Base-by-base conservation (phyloP, 352 stramenopile genomes). In the Globisporangium apiculatum region DNA sequence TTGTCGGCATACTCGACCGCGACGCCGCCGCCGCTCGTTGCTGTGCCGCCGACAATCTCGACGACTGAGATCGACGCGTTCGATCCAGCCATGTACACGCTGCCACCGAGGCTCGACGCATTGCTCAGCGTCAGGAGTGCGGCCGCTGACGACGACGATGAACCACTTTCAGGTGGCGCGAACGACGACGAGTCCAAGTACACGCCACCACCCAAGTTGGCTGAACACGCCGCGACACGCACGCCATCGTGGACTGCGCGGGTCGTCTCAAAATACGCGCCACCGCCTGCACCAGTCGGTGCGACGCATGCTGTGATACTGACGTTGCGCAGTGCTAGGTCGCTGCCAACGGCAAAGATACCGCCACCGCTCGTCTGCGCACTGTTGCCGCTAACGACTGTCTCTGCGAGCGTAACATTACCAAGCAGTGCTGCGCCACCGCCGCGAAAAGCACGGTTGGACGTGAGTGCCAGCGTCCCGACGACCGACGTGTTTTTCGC, bases 101-200 rank as follows among this genome's bases (percentile, higher is more conserved):
- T 58, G 9, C 73, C 73, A 41, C 73, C 72, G 7, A 64, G 53
- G 10, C 62, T 59, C 2, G 57, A 43, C 18, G 72, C 70, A 8
- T n/a, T 17, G 17, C 67, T 76, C 11, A 58, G 37, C 1, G 42
- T 54, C 2, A 40, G 40, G 4, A 55, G 24, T 12, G 47, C 53
- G 11, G 49, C 46, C 18, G 38, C 7, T 4, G 58, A 8, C 1
- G 15, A 24, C 14, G 56, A 42, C 37, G 37, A 45, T 4, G 57
- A 38, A 15, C 42, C 48, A 17, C n/a, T 36, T 15, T 24, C n/a
- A 0, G n/a, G 48, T 17, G 60, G 53, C 7, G 43, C 64, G 17
- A 80, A 66, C 4, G 52, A 46, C 1, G 72, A 72, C 0, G 49
- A 40, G 6, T 73, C 62, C 7, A 63, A 43, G 40, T 79, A 82